These are phyloP conservation scores for Fusarium foetens DNA, from an alignment of 2,329 filamentous ascomycete species.

Conservation along the genomic window DNA sequence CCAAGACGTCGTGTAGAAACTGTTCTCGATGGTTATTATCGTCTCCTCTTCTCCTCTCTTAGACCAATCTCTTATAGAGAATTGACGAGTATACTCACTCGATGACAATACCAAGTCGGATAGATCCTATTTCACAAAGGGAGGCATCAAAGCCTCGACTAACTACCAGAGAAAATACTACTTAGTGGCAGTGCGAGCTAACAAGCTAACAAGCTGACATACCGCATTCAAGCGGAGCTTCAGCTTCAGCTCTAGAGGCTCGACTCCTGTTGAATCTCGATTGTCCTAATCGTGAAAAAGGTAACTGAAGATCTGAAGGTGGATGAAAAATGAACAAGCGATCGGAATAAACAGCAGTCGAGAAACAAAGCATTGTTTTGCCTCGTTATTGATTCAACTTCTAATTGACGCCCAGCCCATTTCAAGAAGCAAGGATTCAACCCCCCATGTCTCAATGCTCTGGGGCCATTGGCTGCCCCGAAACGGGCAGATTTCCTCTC, in stretches of 20 bases:
- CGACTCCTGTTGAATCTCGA: neutral
- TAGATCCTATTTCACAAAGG: neutral
- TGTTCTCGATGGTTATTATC: neutral
- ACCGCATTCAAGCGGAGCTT: neutral
- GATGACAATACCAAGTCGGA: neutral
- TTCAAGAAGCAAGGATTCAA: conserved; percentile 15
- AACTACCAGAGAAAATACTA: neutral
- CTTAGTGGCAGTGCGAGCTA: conserved; percentile 6
- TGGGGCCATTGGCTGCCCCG: conserved; percentile 12
- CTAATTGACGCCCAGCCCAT: neutral
- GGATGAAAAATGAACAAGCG: neutral
- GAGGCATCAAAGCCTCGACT: conserved; percentile 1
- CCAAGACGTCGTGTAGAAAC: neutral
- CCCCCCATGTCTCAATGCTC: conserved; percentile 24
- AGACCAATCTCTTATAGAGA: neutral
- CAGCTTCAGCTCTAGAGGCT: neutral
- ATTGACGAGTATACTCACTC: neutral
- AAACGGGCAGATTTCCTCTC: neutral
- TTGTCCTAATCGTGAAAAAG: neutral
- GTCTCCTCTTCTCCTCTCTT: neutral
- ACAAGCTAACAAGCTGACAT: conserved; percentile 3
- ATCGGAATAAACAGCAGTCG: neutral
- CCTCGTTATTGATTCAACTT: neutral
- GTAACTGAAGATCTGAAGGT: neutral
- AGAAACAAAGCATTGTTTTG: neutral